Evolutionary conservation across 768 basidiomycete species (phyloP).

Genomic region (Pleurotus tuber-regium): DNA sequence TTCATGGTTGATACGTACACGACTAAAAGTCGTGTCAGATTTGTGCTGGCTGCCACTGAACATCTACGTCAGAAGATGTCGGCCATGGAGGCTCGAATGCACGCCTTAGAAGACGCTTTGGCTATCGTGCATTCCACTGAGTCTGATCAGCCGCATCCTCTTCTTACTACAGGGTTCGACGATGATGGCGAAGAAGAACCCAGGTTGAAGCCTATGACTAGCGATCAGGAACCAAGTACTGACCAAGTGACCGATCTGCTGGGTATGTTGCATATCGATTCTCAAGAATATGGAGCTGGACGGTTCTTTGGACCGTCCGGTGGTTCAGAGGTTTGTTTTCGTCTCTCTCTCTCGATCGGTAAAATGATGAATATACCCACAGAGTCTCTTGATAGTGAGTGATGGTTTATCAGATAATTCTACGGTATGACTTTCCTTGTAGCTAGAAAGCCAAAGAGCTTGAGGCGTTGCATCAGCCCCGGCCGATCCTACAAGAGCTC

Average conservation of each 20-base stretch:
- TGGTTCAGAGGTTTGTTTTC: conserved; percentile 42
- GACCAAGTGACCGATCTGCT: conserved; percentile 30
- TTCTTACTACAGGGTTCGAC: conserved; percentile 28
- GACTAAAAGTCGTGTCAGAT: conserved; percentile 26
- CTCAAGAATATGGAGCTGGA: conserved; percentile 29
- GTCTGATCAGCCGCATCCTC: conserved; percentile 39
- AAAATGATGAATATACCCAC: neutral
- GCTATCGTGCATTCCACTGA: conserved; percentile 41
- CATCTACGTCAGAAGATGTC: conserved; percentile 46
- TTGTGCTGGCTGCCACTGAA: conserved; percentile 51
- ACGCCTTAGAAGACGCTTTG: conserved; percentile 52
- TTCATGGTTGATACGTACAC: neutral
- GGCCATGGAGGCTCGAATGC: conserved; percentile 49
- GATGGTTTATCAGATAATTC: conserved; percentile 3
- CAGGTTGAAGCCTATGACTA: conserved; percentile 24
- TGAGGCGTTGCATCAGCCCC: conserved; percentile 15
- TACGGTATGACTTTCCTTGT: neutral
- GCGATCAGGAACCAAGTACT: conserved; percentile 25
- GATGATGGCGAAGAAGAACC: conserved; percentile 31
- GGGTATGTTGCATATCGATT: conserved; percentile 45
- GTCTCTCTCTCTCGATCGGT: conserved; percentile 11
- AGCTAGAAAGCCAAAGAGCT: conserved; percentile 25
- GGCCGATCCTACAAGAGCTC: conserved; percentile 31
- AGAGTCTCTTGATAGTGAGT: conserved; percentile 45
- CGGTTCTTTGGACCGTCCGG: conserved; percentile 48